These are phyloP conservation scores for Xanthoceras sorbifolium DNA, from an alignment of 345 rosid species.

Conservation along the genomic window DNA sequence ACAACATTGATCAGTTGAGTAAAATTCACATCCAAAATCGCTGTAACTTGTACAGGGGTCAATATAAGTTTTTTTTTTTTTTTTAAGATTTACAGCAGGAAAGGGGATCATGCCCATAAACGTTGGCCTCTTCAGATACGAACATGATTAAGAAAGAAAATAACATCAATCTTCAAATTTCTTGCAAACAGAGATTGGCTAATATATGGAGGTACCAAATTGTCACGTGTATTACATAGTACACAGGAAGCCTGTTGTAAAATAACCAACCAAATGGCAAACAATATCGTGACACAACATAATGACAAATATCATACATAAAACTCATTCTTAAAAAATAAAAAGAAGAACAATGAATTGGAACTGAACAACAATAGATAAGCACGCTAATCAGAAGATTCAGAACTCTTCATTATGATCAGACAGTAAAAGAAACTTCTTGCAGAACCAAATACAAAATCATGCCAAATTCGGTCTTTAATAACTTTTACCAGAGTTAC, in stretches of 20 bases:
- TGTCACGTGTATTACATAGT: not conserved
- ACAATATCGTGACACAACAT: not conserved
- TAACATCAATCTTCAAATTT: slow-evolving; percentile 4
- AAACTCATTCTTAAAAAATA: not conserved
- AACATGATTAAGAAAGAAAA: not conserved
- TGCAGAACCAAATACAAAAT: not conserved
- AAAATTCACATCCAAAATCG: not conserved
- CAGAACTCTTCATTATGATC: not conserved
- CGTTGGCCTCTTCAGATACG: not conserved
- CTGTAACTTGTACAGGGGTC: not conserved
- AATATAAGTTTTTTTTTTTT: not conserved
- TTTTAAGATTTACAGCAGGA: not conserved
- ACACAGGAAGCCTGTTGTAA: not conserved
- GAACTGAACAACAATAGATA: not conserved
- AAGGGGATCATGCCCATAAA: not conserved
- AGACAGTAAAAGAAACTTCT: not conserved
- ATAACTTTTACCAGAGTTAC: not conserved
- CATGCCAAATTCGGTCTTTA: not conserved
- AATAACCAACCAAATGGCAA: not conserved
- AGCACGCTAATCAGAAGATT: not conserved
- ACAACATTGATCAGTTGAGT: not conserved
- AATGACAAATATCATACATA: not conserved
- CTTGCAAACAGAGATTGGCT: not conserved
- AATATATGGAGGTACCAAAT: not conserved
- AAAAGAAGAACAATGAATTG: not conserved